These are phyloP conservation scores for Phoenix dactylifera DNA, from an alignment of 176 grass and related monocot genomes.

Conservation along the genomic window DNA sequence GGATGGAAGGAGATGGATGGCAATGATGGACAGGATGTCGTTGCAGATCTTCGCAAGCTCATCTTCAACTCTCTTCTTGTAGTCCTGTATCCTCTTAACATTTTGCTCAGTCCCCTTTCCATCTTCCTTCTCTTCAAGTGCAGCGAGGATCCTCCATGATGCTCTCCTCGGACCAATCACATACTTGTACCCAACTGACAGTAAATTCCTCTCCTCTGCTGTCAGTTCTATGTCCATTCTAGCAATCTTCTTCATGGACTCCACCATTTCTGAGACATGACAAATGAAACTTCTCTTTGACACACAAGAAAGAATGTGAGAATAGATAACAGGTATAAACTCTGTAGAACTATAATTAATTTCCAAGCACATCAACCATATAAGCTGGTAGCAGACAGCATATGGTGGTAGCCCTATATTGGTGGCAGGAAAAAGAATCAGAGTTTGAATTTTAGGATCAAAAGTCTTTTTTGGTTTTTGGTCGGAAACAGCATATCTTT, in stretches of 20 bases:
- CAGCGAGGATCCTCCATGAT: slow-evolving; percentile 67
- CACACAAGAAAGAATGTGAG: too few species aligned
- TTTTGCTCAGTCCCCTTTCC: slow-evolving; percentile 24
- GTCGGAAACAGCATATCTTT: too few species aligned
- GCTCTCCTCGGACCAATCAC: slow-evolving; percentile 56
- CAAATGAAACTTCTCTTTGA: too few species aligned
- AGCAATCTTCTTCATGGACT: slow-evolving; percentile 69
- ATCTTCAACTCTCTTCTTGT: slow-evolving; percentile 63
- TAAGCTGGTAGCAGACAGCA: too few species aligned
- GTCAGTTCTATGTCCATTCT: slow-evolving; percentile 88
- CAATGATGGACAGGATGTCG: slow-evolving; percentile 78
- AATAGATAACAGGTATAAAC: too few species aligned
- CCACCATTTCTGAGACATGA: slow-evolving; percentile 52
- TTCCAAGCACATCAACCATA: too few species aligned
- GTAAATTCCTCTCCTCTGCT: slow-evolving; percentile 64
- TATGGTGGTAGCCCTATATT: too few species aligned
- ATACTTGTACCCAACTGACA: slow-evolving; percentile 76
- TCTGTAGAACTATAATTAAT: too few species aligned
- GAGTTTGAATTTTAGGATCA: too few species aligned
- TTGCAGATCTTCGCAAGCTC: slow-evolving; percentile 63
- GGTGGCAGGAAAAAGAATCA: too few species aligned
- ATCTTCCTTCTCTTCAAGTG: slow-evolving; percentile 39
- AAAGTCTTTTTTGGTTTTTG: too few species aligned
- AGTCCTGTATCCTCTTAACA: slow-evolving; percentile 33
- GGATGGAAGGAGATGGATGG: slow-evolving; percentile 81